phyloP scores from a whole-genome alignment of 2,329 filamentous ascomycete species.

The Diaporthe sp. region DNA sequence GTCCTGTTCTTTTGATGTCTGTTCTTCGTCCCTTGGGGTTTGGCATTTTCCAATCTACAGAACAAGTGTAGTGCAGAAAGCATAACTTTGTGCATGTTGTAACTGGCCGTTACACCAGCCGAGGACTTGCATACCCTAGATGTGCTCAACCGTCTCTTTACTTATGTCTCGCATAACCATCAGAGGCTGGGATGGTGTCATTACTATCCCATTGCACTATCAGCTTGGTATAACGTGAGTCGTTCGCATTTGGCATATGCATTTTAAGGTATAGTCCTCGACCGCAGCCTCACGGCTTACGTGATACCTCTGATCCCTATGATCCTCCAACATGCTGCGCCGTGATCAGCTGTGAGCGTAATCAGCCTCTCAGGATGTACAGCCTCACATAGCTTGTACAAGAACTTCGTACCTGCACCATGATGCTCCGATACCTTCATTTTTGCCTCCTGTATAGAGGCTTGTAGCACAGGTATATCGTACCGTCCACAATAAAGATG shows the following conservation, averaged over 20 bases:
- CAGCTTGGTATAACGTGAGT: neutral
- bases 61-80: neutral
- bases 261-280: neutral
- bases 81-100: neutral
- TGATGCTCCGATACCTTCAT: fast-evolving
- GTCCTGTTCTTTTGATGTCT: neutral
- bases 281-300: neutral
- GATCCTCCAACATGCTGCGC: neutral
- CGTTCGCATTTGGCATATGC: neutral
- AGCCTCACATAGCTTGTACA: neutral
- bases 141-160: neutral
- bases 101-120: neutral
- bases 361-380: no score
- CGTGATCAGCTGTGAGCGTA: neutral
- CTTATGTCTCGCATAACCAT: no score
- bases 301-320: neutral
- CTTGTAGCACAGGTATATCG: neutral
- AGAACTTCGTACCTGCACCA: neutral
- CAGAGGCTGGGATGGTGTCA: neutral
- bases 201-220: neutral
- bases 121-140: neutral
- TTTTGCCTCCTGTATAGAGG: neutral
- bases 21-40: neutral
- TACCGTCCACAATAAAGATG: neutral
- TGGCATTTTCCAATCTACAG: neutral